These are phyloP conservation scores for Scutellaria minor DNA, from an alignment of 257 asterid genomes.

Conservation along the genomic window DNA sequence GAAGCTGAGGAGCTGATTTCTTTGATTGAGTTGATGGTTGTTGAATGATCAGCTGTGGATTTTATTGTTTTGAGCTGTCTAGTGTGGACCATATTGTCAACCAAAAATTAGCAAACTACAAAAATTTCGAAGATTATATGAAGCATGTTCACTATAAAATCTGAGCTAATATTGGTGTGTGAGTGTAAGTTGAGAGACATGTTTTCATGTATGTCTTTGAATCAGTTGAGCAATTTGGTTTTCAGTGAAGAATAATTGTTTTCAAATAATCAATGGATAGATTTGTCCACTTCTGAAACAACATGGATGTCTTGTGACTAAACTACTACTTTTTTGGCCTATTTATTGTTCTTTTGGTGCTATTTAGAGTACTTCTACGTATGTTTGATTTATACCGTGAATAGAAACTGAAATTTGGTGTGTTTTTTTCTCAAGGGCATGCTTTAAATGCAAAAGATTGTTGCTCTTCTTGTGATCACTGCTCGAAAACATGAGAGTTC, in stretches of 20 bases:
- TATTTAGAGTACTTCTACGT: background rate
- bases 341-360: conserved; percentile 5
- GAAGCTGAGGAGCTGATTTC: background rate
- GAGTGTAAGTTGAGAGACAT: conserved; percentile 10
- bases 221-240: conserved; percentile 17
- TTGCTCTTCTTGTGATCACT: conserved; percentile 8
- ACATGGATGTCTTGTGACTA: background rate
- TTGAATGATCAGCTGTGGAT: conserved; percentile 2
- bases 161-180: background rate
- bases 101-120: background rate
- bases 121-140: background rate
- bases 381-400: conserved; percentile 24
- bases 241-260: background rate
- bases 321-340: conserved; percentile 3
- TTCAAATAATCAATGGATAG: background rate
- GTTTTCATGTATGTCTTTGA: background rate
- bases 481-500: conserved; percentile 22
- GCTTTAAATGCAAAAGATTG: conserved; percentile 3
- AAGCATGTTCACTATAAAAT: background rate
- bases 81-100: background rate
- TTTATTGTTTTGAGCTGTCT: conserved; percentile 14
- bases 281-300: background rate
- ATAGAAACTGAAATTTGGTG: conserved; percentile 25
- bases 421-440: conserved; percentile 28
- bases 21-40: conserved; percentile 21